phyloP scores from a whole-genome alignment of 2,329 filamentous ascomycete genomes.

The Claviceps sp. region DNA sequence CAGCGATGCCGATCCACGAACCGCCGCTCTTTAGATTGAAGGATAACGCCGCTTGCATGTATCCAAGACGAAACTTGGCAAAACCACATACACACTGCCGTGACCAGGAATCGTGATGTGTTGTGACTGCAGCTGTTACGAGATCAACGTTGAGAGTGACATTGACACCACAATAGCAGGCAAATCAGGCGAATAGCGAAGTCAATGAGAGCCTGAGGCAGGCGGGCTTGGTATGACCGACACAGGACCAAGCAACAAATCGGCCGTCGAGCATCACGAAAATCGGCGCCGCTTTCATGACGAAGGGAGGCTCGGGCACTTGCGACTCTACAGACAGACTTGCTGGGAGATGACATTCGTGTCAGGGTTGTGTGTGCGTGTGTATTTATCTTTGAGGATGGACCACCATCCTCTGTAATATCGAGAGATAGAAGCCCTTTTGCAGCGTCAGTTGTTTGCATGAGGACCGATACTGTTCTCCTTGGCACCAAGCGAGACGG shows the following conservation, averaged over 20 bases:
- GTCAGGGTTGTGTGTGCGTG: conserved; percentile 17
- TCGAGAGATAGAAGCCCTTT: conserved; percentile 21
- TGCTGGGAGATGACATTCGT: conserved; percentile 13
- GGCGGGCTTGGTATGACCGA: conserved; percentile 15
- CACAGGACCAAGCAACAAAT: conserved; percentile 9
- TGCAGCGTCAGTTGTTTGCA: not conserved
- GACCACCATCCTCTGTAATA: conserved; percentile 28
- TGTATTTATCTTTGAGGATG: conserved; percentile 32
- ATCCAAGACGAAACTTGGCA: not conserved
- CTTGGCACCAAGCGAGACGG: not conserved
- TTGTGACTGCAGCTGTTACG: not conserved
- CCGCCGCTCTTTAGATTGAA: not conserved
- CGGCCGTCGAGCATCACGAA: conserved; percentile 17
- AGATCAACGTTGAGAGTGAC: conserved; percentile 14
- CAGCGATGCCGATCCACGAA: not conserved
- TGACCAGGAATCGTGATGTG: not conserved
- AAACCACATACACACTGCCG: not conserved
- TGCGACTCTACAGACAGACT: conserved; percentile 7
- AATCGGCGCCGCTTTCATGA: conserved; percentile 7
- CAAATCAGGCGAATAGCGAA: conserved; percentile 14
- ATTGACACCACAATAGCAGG: conserved; percentile 19
- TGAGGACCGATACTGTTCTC: not conserved
- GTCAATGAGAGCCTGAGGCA: conserved; percentile 16
- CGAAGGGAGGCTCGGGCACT: conserved; percentile 10
- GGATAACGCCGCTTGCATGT: not conserved